A percentile compares a stretch with the other conserved stretches of the same genome.
These are phyloP conservation scores for Arthonia radiata DNA, from an alignment of 495 filamentous ascomycete species.

Conservation along the genomic window DNA sequence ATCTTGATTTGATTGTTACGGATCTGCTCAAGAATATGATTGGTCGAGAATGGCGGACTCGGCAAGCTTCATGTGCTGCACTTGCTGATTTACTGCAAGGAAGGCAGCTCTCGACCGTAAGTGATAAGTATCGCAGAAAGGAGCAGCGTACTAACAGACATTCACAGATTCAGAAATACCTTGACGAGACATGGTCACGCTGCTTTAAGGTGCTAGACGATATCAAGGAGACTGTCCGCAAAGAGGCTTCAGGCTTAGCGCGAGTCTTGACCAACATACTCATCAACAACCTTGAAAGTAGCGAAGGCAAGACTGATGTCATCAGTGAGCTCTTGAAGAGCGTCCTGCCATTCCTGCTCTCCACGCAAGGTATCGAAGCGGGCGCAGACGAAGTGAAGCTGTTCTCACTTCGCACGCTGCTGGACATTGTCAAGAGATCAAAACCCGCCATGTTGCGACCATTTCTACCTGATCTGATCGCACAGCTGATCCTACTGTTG, in stretches of 20 bases:
- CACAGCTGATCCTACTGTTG: slow-evolving; percentile 52
- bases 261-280: slow-evolving; percentile 59
- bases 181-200: slow-evolving; percentile 58
- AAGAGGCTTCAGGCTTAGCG: slow-evolving; percentile 56
- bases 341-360: slow-evolving; percentile 73
- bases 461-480: slow-evolving; percentile 58
- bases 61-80: slow-evolving; percentile 77
- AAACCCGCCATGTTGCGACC: slow-evolving; percentile 41
- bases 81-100: slow-evolving; percentile 69
- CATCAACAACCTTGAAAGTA: slow-evolving; percentile 58
- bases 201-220: slow-evolving; percentile 79
- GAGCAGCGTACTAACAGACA: slow-evolving; percentile 1
- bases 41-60: slow-evolving; percentile 74
- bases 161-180: slow-evolving; percentile 46
- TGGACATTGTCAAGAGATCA: slow-evolving; percentile 73
- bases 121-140: background rate
- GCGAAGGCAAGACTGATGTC: no score
- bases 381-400: slow-evolving; percentile 60
- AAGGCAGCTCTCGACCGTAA: slow-evolving; percentile 33
- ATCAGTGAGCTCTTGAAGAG: slow-evolving; percentile 71
- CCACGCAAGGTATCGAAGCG: slow-evolving; percentile 71
- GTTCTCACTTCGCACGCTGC: slow-evolving; percentile 37
- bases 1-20: slow-evolving; percentile 68
- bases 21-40: slow-evolving; percentile 68
- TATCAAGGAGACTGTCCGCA: slow-evolving; percentile 73